phyloP scores from a whole-genome alignment of 2,329 filamentous ascomycete genomes.

The Clarireedia monteithiana region DNA sequence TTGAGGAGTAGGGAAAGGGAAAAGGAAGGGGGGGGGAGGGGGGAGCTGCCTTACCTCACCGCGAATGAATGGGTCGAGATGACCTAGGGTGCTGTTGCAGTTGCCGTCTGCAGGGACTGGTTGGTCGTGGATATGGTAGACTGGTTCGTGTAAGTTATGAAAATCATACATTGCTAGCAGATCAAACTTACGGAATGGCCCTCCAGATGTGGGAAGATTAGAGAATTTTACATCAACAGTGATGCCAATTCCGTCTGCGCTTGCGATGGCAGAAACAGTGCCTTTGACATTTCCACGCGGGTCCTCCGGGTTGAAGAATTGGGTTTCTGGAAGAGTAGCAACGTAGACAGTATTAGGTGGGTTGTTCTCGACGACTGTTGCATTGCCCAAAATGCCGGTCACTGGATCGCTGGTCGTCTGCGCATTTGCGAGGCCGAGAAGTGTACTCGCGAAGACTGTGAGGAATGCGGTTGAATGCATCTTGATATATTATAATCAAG shows the following conservation, averaged over 20 bases:
- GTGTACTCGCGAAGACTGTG: background rate
- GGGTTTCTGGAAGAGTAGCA: constrained; percentile 42
- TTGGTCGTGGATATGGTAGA: constrained; percentile 64
- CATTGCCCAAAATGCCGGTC: constrained; percentile 36
- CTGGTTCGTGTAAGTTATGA: constrained; percentile 32
- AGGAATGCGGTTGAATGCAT: constrained; percentile 5
- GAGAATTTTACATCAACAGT: constrained; percentile 46
- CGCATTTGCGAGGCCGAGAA: constrained; percentile 13
- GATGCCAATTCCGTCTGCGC: constrained; percentile 45
- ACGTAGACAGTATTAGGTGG: constrained; percentile 44
- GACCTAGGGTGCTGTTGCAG: constrained; percentile 59
- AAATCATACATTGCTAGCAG: too few relatives aligned
- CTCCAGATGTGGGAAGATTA: constrained; percentile 49
- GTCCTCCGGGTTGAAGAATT: constrained; percentile 39
- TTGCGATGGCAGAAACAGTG: constrained; percentile 39
- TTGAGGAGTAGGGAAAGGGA: background rate
- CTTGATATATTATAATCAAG: background rate
- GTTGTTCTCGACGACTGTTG: constrained; percentile 47
- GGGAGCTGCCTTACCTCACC: constrained; percentile 31
- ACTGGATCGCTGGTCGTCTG: constrained; percentile 18
- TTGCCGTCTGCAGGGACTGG: constrained; percentile 60
- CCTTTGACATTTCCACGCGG: constrained; percentile 48
- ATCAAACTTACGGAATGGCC: constrained; percentile 49
- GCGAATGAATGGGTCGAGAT: constrained; percentile 64
- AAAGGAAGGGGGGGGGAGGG: background rate